phyloP scores from a whole-genome alignment of 2,329 filamentous ascomycete species.

The Xylaria multiplex region DNA sequence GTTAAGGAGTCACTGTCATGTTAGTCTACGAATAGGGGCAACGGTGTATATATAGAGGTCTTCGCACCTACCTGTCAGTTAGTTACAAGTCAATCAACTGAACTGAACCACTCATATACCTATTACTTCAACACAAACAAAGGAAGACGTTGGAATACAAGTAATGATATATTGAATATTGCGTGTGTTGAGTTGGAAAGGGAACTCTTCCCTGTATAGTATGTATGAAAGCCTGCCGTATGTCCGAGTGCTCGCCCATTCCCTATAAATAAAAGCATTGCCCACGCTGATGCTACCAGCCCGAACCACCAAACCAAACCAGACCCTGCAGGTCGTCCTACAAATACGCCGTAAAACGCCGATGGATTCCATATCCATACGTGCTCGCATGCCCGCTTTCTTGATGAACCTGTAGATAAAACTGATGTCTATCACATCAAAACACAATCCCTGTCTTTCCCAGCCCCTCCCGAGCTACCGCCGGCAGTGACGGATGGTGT shows the following conservation, averaged over 20 bases:
- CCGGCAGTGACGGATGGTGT: conserved; percentile 34
- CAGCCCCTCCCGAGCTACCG: conserved; percentile 27
- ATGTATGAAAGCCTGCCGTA: too few species aligned
- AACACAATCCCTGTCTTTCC: conserved; percentile 46
- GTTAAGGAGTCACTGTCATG: too few species aligned
- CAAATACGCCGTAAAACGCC: conserved; percentile 18
- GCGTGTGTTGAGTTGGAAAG: too few species aligned
- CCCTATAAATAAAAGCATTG: conserved; percentile 5
- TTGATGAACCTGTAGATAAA: conserved; percentile 8
- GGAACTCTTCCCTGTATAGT: too few species aligned
- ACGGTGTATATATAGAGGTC: too few species aligned
- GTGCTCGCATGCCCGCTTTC: conserved; percentile 21
- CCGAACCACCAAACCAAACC: background rate
- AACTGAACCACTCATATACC: too few species aligned
- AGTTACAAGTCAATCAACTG: too few species aligned
- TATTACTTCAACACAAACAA: too few species aligned
- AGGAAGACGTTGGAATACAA: too few species aligned
- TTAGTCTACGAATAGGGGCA: too few species aligned
- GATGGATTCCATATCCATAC: conserved; percentile 16
- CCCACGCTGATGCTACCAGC: conserved; percentile 17
- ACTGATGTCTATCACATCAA: conserved; percentile 43
- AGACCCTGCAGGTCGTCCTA: background rate
- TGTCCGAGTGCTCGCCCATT: background rate
- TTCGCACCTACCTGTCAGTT: too few species aligned
- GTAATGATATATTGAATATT: too few species aligned